Evolutionary conservation across 257 asterid species (phyloP).

Genomic region (Linderniella brevidens): DNA sequence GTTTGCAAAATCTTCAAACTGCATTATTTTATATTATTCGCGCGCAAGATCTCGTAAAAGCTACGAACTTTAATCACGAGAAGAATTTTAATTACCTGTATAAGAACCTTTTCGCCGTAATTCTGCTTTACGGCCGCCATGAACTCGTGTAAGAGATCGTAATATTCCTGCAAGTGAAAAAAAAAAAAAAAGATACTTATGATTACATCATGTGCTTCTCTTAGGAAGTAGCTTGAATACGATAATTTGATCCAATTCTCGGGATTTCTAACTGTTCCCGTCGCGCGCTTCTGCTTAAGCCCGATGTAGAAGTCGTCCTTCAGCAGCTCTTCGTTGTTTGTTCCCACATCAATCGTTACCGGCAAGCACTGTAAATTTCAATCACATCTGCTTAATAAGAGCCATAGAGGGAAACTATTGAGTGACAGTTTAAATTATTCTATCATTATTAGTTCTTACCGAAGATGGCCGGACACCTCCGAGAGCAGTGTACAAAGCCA

Average conservation of each 20-base stretch:
- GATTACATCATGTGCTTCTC: too few relatives aligned
- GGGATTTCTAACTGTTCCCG: too few relatives aligned
- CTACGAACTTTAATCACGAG: too few relatives aligned
- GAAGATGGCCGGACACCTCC: slow-evolving; percentile 96
- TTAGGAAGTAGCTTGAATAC: too few relatives aligned
- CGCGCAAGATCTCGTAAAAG: too few relatives aligned
- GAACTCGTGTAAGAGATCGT: slow-evolving; percentile 70
- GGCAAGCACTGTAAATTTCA: slow-evolving; percentile 44
- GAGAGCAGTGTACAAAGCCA: slow-evolving; percentile 77
- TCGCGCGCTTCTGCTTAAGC: slow-evolving; percentile 66
- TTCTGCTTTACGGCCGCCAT: slow-evolving; percentile 88
- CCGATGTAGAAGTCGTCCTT: slow-evolving; percentile 89
- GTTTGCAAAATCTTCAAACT: slow-evolving; percentile 93
- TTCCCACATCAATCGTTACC: slow-evolving; percentile 82
- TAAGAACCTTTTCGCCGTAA: slow-evolving; percentile 84
- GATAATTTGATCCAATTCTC: too few relatives aligned
- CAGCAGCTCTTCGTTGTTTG: slow-evolving; percentile 60
- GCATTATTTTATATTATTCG: too few relatives aligned
- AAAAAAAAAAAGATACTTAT: slow-evolving; percentile 8
- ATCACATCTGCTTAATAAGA: too few relatives aligned
- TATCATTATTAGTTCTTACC: slow-evolving; percentile 26
- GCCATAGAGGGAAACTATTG: background rate
- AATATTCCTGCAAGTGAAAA: slow-evolving; percentile 43
- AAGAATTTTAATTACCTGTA: slow-evolving; percentile 42
- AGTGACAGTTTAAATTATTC: background rate